Conservation (phyloP, 2,329 filamentous ascomycete genomes). For the Cytospora chrysosperma region DNA sequence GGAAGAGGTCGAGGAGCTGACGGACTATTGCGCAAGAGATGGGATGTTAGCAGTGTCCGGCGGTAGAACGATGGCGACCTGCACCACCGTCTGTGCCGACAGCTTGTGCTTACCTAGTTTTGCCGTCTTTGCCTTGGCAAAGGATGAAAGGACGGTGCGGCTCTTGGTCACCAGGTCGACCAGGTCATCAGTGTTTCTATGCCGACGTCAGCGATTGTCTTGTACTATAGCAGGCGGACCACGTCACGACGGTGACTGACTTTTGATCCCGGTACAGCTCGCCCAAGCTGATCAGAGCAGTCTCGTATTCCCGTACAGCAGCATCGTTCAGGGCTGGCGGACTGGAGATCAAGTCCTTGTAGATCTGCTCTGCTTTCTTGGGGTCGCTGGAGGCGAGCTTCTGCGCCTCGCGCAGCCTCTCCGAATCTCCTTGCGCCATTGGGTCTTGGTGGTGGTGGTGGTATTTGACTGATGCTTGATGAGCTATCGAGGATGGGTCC, state of each 20-base stretch:
- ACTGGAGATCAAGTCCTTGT: constrained; percentile 85
- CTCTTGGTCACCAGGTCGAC: constrained; percentile 88
- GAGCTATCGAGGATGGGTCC: not conserved
- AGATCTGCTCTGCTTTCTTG: constrained; percentile 79
- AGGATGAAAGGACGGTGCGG: constrained; percentile 86
- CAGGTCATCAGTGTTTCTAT: constrained; percentile 76
- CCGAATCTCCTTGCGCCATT: constrained; percentile 60
- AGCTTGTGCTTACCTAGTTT: constrained; percentile 75
- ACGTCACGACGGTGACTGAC: constrained; percentile 50
- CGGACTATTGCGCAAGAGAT: constrained; percentile 62
- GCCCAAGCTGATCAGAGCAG: constrained; percentile 81
- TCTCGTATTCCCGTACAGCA: constrained; percentile 88
- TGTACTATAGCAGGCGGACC: constrained; percentile 6
- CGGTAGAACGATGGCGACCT: not conserved
- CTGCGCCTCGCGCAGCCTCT: constrained; percentile 83
- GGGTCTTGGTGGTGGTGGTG: constrained; percentile 14
- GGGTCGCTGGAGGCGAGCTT: constrained; percentile 78
- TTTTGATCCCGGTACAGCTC: constrained; percentile 90
- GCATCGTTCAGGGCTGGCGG: constrained; percentile 82
- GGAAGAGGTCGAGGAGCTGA: constrained; percentile 93
- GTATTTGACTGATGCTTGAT: not conserved
- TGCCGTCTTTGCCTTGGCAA: constrained; percentile 97
- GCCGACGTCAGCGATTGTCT: constrained; percentile 7
- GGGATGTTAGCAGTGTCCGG: constrained; percentile 5
- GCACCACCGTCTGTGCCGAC: not conserved